Conservation (phyloP, 805 yeast species). For the Candida coquimbonensis region DNA sequence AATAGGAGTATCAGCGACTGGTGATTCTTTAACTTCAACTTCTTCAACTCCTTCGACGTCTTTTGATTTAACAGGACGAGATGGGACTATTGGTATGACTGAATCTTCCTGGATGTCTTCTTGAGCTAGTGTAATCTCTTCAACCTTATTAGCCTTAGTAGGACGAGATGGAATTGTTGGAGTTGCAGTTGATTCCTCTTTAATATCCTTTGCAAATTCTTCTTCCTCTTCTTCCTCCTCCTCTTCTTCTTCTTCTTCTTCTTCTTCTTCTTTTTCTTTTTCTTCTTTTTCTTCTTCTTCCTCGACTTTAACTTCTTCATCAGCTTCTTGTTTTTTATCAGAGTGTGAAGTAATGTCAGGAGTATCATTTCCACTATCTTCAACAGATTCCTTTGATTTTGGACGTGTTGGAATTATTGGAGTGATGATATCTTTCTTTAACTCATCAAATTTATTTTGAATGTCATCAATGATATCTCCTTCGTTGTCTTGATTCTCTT, state of each 20-base stretch:
- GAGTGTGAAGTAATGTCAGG: not conserved
- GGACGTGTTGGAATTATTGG: too few species aligned
- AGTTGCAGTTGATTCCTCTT: not conserved
- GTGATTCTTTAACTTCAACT: too few species aligned
- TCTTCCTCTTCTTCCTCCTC: not conserved
- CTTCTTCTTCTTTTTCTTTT: not conserved
- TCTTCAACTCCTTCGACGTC: too few species aligned
- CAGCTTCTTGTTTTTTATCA: constrained; percentile 1
- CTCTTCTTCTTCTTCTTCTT: not conserved
- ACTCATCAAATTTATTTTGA: too few species aligned
- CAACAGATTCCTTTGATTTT: too few species aligned
- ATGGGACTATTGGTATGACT: constrained; percentile 7
- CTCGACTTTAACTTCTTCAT: not conserved
- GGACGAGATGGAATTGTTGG: not conserved
- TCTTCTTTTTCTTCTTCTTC: not conserved
- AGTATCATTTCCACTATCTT: too few species aligned
- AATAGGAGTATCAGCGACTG: too few species aligned
- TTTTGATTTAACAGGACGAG: constrained; percentile 5
- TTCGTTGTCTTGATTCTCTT: not conserved
- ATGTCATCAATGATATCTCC: not conserved
- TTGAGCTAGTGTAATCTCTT: not conserved
- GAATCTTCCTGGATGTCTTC: not conserved
- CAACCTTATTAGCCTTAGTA: not conserved
- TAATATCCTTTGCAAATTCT: not conserved
- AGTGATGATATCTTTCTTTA: too few species aligned